Conservation (phyloP, 768 basidiomycete species). For the Suillus subluteus region DNA sequence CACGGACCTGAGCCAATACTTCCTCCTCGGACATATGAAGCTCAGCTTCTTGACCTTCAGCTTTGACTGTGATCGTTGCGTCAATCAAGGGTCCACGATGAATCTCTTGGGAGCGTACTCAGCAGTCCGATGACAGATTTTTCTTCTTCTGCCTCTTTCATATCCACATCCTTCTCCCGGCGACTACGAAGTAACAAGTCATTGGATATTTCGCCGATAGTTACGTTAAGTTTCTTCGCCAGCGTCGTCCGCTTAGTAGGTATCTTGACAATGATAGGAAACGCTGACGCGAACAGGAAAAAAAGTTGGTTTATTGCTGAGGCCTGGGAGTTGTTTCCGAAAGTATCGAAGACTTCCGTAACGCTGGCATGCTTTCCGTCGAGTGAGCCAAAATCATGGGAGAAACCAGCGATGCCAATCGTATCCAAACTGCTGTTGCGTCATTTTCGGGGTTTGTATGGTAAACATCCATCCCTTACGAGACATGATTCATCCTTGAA, state of each 20-base stretch:
- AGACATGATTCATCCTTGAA: slow-evolving; percentile 32
- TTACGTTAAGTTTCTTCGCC: slow-evolving; percentile 32
- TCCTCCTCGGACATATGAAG: slow-evolving; percentile 26
- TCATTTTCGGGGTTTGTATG: neutral
- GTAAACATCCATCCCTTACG: slow-evolving; percentile 19
- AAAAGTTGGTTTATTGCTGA: slow-evolving; percentile 34
- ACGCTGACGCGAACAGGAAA: slow-evolving; percentile 40
- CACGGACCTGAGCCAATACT: slow-evolving; percentile 19
- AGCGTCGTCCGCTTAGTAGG: slow-evolving; percentile 39
- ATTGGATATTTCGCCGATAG: slow-evolving; percentile 43
- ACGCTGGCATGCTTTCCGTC: slow-evolving; percentile 48
- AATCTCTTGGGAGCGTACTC: slow-evolving; percentile 2
- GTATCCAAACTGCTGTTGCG: slow-evolving; percentile 46
- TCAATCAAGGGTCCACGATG: neutral
- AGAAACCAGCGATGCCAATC: slow-evolving; percentile 61
- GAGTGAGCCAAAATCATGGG: slow-evolving; percentile 56
- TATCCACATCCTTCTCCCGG: slow-evolving; percentile 29
- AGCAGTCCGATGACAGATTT: slow-evolving; percentile 22
- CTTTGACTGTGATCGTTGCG: slow-evolving; percentile 35
- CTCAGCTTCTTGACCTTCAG: slow-evolving; percentile 32
- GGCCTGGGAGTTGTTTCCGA: slow-evolving; percentile 23
- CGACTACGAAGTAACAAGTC: slow-evolving; percentile 41
- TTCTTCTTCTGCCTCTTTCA: slow-evolving; percentile 24
- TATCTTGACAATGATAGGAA: slow-evolving; percentile 37
- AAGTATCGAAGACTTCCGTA: slow-evolving; percentile 42